Percentiles rank a stretch among this genome's conserved stretches.
Conservation (phyloP, 257 asterid species). For the Gardenia jasminoides region DNA sequence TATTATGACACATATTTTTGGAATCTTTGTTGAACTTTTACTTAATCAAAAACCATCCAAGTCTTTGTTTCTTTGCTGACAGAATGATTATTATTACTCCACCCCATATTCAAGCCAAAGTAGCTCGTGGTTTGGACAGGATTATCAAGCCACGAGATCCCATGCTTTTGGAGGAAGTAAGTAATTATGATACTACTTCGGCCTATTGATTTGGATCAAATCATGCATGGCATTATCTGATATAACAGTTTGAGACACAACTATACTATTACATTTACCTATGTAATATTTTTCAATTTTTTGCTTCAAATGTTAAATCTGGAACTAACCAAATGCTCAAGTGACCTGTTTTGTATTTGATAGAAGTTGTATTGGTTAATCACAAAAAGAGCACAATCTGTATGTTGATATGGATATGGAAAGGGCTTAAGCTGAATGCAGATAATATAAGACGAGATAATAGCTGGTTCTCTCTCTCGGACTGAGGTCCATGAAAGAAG, state of each 20-base stretch:
- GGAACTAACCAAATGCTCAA: background rate
- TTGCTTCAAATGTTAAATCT: background rate
- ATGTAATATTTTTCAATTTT: no score
- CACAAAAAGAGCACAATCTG: no score
- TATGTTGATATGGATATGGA: no score
- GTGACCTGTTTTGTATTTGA: no score
- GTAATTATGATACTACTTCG: background rate
- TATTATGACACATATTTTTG: no score
- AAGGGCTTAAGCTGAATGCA: no score
- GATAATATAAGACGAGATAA: no score
- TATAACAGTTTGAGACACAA: background rate
- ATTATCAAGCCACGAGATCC: background rate
- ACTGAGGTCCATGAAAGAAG: no score
- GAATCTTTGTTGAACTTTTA: background rate
- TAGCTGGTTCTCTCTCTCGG: no score
- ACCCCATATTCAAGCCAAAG: background rate
- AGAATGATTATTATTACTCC: background rate
- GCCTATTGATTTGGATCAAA: background rate
- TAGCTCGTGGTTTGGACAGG: background rate
- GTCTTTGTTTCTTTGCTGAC: background rate
- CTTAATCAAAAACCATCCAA: background rate
- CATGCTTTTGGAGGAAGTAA: background rate
- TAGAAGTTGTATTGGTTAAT: no score
- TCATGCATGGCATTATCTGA: background rate
- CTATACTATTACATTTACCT: no score